phyloP scores from a whole-genome alignment of 2,329 filamentous ascomycete species.

The Colletotrichum sp. region DNA sequence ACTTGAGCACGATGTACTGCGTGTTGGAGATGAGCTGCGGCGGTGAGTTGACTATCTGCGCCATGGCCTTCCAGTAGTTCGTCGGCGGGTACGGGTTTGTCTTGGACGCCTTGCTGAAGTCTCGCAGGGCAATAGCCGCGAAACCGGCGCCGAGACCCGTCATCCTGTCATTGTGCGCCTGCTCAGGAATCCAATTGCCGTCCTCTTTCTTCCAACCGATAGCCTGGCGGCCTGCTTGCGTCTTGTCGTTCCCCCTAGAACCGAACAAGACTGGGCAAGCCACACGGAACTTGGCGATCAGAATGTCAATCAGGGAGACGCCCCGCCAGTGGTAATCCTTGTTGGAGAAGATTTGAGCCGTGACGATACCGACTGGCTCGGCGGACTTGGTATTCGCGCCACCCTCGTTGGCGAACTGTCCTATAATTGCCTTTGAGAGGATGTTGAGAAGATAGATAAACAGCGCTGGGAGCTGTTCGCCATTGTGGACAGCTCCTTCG shows the following conservation, averaged over 20 bases:
- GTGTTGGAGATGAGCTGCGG: constrained; percentile 71
- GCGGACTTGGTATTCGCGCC: constrained; percentile 68
- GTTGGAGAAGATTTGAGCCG: constrained; percentile 76
- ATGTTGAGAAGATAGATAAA: constrained; percentile 80
- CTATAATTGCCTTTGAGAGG: constrained; percentile 75
- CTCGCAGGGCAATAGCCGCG: constrained; percentile 80
- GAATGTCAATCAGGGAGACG: constrained; percentile 76
- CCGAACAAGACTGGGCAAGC: constrained; percentile 88
- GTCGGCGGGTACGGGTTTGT: constrained; percentile 78
- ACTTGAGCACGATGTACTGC: constrained; percentile 72
- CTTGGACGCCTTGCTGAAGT: constrained; percentile 74
- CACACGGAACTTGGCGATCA: constrained; percentile 84
- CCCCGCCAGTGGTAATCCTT: constrained; percentile 71
- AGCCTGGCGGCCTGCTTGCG: constrained; percentile 66
- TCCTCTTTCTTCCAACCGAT: constrained; percentile 76
- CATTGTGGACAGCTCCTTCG: constrained; percentile 58
- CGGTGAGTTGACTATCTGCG: constrained; percentile 79
- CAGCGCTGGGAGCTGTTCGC: constrained; percentile 62
- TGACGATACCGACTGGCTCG: constrained; percentile 80
- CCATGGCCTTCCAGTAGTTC: constrained; percentile 83
- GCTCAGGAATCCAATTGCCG: constrained; percentile 67
- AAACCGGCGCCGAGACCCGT: constrained; percentile 84
- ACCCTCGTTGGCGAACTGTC: constrained; percentile 72
- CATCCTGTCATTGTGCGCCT: constrained; percentile 83
- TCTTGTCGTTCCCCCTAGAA: constrained; percentile 77